phyloP scores from a whole-genome alignment of 306 rosid species.

The Carpinus fangiana region DNA sequence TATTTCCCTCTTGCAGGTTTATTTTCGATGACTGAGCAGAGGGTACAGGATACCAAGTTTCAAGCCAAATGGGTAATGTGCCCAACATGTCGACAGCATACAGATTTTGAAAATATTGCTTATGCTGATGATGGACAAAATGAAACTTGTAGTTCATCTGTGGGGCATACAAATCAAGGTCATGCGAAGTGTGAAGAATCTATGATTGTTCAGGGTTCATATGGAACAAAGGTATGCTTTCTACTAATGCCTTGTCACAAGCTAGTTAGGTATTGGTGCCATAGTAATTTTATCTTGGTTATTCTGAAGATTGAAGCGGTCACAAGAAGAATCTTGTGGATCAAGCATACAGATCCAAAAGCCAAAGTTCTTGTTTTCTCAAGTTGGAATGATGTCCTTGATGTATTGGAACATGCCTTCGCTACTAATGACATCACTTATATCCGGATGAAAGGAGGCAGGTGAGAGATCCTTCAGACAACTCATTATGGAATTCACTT shows the following conservation, averaged over 20 bases:
- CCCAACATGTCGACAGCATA: slow-evolving; percentile 94
- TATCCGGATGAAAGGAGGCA: slow-evolving; percentile 95
- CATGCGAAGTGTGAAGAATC: slow-evolving; percentile 59
- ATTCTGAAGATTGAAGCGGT: slow-evolving; percentile 82
- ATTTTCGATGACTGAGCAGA: slow-evolving; percentile 77
- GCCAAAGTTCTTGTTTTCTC: slow-evolving; percentile 90
- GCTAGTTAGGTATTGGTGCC: neutral
- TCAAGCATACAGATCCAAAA: slow-evolving; percentile 68
- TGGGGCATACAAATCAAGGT: slow-evolving; percentile 39
- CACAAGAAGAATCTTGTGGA: slow-evolving; percentile 84
- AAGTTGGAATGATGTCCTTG: slow-evolving; percentile 96
- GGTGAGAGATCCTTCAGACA: slow-evolving; percentile 47
- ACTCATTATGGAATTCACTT: neutral
- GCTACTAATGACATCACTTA: slow-evolving; percentile 58
- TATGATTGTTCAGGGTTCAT: slow-evolving; percentile 74
- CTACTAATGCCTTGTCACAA: neutral
- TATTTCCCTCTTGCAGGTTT: slow-evolving; percentile 57
- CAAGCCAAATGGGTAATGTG: slow-evolving; percentile 82
- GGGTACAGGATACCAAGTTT: slow-evolving; percentile 47
- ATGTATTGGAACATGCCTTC: slow-evolving; percentile 90
- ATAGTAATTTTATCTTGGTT: slow-evolving; percentile 22
- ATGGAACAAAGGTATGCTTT: slow-evolving; percentile 82
- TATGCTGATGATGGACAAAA: slow-evolving; percentile 73
- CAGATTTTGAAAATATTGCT: slow-evolving; percentile 83
- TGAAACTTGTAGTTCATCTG: slow-evolving; percentile 47